Base-by-base conservation (phyloP, 2,329 filamentous ascomycete species). In the Neonectria punicea region DNA sequence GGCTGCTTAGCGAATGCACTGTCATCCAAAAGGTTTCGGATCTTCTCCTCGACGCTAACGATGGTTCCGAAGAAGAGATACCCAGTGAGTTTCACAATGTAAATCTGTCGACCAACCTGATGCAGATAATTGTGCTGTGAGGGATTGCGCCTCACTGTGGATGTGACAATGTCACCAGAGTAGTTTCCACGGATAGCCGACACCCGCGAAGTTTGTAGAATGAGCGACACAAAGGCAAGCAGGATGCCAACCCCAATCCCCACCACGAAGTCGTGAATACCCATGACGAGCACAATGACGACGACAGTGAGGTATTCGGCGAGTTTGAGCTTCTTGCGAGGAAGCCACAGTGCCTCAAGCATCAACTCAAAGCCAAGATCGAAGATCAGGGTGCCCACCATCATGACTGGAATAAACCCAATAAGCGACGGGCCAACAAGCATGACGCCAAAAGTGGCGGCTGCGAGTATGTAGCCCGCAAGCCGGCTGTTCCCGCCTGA, bases 1-100 rank as follows among this genome's bases (percentile, higher is more conserved):
- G 95, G 94, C 57, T 90, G 87, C 69, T 88, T 83, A 28, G 84
- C 83, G 76, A 98, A 98, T 2, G 90, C 87, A 66, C 95, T 90
- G 32, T 97, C 93, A 30, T 94, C 90, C 51, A 98, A 90, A 34
- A 98, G 82, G 4, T 86, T 89, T 22, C 94, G 89, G 66, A 98
- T 94, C 68, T 92, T 92, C 67, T 93, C 92, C 78, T 99, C 96
- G 0, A 99, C 95, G 53, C 93, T 93, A 58, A 98, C 95, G 69
- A 99, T 97, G 3, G 94, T 98, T 16, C 96, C 96, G 72, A 99
- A 99, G 84, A 99, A 99, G n/a, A 99, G 87, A 75, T 95, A 98
- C 0, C 96, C 95, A 0, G 92, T 91, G 16, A 99, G 86, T 78
- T 98, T 98, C 74, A 97, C 92, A 54, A 98, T 90, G 63, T 93